Evolutionary conservation across 1,139 yeast species (phyloP).

Genomic region (Hanseniaspora gamundiae): DNA sequence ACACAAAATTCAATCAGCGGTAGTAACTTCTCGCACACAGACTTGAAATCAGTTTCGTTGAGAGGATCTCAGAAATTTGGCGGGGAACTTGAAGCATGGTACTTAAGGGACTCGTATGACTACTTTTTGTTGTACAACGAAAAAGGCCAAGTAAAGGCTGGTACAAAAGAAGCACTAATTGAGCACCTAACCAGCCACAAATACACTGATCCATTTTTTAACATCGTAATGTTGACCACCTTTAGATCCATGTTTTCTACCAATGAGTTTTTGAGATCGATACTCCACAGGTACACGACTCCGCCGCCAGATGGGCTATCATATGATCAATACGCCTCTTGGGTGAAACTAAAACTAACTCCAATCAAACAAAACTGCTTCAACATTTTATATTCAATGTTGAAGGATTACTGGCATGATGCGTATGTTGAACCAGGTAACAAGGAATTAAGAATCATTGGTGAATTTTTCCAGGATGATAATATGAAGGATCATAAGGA

Average conservation of each 20-base stretch:
- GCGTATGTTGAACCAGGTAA: conserved; percentile 44
- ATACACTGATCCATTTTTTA: conserved; percentile 53
- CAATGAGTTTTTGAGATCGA: conserved; percentile 45
- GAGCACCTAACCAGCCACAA: conserved; percentile 79
- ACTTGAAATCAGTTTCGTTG: neutral
- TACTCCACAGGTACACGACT: conserved; percentile 55
- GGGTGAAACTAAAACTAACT: conserved; percentile 61
- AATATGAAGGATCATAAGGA: conserved; percentile 33
- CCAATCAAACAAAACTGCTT: conserved; percentile 62
- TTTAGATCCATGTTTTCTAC: conserved; percentile 70
- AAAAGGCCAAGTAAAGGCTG: conserved; percentile 72
- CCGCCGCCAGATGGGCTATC: conserved; percentile 84
- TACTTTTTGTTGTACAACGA: conserved; percentile 59
- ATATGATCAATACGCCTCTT: conserved; percentile 66
- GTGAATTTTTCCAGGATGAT: conserved; percentile 36
- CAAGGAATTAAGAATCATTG: conserved; percentile 47
- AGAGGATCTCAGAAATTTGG: conserved; percentile 24
- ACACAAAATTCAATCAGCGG: neutral
- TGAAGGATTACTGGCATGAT: conserved; percentile 70
- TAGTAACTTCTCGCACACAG: neutral
- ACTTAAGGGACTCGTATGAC: conserved; percentile 66
- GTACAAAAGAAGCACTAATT: conserved; percentile 68
- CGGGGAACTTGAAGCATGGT: conserved; percentile 57
- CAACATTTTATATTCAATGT: conserved; percentile 56
- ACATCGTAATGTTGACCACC: conserved; percentile 58